Conservation (phyloP, 2,329 filamentous ascomycete species). For the Nothomitra cinnamomea region DNA sequence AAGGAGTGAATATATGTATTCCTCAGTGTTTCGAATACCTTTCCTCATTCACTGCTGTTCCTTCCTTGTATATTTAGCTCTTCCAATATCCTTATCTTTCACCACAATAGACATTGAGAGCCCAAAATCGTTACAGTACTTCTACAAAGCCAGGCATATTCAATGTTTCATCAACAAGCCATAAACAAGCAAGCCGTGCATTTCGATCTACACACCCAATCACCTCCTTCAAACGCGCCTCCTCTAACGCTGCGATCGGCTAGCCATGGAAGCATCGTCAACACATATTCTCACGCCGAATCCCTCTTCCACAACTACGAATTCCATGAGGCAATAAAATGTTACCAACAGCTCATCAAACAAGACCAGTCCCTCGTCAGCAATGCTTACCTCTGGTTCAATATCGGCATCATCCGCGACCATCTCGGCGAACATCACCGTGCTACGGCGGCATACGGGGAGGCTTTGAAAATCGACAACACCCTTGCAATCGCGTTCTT, state of each 20-base stretch:
- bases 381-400: constrained; percentile 3
- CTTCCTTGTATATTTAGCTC: no score
- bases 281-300: not conserved
- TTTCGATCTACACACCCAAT: not conserved
- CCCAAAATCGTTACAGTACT: no score
- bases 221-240: not conserved
- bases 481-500: constrained; percentile 4
- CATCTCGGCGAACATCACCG: constrained; percentile 4
- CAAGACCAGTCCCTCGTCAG: not conserved
- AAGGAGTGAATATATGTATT: no score
- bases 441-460: not conserved
- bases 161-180: no score
- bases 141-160: no score
- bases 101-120: no score
- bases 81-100: no score
- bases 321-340: not conserved
- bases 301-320: not conserved
- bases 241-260: not conserved
- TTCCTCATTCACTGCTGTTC: no score
- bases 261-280: not conserved
- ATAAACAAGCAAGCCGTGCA: not conserved
- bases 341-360: not conserved
- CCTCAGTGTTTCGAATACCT: no score
- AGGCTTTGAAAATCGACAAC: not conserved
- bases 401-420: constrained; percentile 5